Evolutionary conservation across 345 rosid species (phyloP).

Genomic region (Dipteronia dyeriana): DNA sequence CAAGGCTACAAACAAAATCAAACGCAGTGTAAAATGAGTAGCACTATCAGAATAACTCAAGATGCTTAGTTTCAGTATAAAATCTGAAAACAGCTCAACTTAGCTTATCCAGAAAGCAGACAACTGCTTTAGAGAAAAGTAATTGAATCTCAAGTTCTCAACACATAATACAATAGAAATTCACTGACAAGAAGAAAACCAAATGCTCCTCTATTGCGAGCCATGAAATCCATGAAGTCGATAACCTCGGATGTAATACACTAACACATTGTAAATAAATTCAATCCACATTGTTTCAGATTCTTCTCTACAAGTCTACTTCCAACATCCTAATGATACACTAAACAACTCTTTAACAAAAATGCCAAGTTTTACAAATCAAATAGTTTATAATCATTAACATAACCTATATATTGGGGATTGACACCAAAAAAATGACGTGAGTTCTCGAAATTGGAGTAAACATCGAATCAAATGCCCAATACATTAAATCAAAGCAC

Average conservation of each 20-base stretch:
- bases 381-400: neutral
- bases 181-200: too few species aligned
- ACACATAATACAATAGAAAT: neutral
- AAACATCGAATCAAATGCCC: neutral
- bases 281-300: conserved; percentile 1
- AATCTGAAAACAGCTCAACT: neutral
- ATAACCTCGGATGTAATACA: neutral
- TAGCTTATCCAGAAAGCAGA: conserved; percentile 1
- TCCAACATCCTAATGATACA: neutral
- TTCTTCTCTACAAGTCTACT: neutral
- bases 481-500: neutral
- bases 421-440: neutral
- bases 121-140: neutral
- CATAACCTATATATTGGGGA: neutral
- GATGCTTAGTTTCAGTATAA: neutral
- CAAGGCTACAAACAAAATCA: neutral
- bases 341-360: neutral
- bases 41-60: neutral
- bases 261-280: neutral
- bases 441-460: neutral
- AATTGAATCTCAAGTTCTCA: neutral
- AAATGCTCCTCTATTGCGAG: neutral
- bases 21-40: neutral
- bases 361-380: neutral
- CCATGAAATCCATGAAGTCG: neutral